Conservation (phyloP, 805 yeast species). For the Metschnikowia orientalis region DNA sequence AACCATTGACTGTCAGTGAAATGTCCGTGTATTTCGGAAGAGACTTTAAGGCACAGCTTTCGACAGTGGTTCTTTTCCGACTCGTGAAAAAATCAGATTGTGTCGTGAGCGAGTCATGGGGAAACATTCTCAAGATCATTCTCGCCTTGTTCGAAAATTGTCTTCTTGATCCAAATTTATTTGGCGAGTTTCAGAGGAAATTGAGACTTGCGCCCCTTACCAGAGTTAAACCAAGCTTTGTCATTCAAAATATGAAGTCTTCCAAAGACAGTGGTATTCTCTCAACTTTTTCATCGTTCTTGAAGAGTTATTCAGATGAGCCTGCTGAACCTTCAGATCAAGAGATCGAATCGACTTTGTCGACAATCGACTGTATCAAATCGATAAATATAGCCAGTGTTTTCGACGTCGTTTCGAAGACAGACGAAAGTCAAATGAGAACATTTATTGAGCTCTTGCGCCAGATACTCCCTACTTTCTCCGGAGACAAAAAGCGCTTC, state of each 20-base stretch:
- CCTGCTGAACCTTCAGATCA: constrained; percentile 90
- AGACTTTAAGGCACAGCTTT: constrained; percentile 87
- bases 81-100: constrained; percentile 58
- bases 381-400: constrained; percentile 60
- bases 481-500: constrained; percentile 31
- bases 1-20: constrained; percentile 71
- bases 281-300: constrained; percentile 85
- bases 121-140: constrained; percentile 52
- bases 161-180: constrained; percentile 57
- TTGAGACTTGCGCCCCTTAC: constrained; percentile 51
- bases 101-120: constrained; percentile 56
- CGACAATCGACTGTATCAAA: constrained; percentile 77
- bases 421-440: constrained; percentile 33
- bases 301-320: constrained; percentile 83
- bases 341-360: constrained; percentile 80
- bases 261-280: constrained; percentile 75
- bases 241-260: constrained; percentile 58
- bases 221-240: constrained; percentile 61
- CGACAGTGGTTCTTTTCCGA: constrained; percentile 80
- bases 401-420: constrained; percentile 46
- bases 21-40: constrained; percentile 79
- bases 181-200: constrained; percentile 58
- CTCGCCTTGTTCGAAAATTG: constrained; percentile 68
- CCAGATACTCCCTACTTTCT: constrained; percentile 24
- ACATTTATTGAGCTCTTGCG: constrained; percentile 32